Evolutionary conservation across 495 filamentous ascomycete genomes (phyloP).

Genomic region (Letharia lupina): DNA sequence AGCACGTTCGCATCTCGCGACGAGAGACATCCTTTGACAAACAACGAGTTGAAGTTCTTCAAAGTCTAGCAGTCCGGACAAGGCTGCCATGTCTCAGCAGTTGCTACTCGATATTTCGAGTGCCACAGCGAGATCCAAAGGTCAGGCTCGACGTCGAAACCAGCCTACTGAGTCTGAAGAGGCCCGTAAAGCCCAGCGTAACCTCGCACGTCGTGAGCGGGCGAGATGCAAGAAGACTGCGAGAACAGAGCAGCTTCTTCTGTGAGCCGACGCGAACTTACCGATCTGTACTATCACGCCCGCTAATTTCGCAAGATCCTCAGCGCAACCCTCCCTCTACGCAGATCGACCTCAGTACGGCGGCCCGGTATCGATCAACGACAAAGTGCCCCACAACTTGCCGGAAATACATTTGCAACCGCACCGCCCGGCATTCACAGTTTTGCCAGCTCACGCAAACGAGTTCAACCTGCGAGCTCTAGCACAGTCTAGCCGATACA

Average conservation of each 20-base stretch:
- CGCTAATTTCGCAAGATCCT: background rate
- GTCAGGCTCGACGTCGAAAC: constrained; percentile 11
- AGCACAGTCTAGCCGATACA: background rate
- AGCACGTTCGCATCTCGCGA: background rate
- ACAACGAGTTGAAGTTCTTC: background rate
- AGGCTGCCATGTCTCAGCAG: constrained; percentile 8
- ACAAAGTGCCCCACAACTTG: background rate
- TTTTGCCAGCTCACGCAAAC: background rate
- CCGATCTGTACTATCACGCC: too few relatives aligned
- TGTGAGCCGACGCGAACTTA: background rate
- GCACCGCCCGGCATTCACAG: background rate
- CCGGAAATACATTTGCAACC: background rate
- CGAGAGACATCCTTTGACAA: background rate
- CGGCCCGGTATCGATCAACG: background rate
- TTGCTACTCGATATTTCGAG: constrained; percentile 2
- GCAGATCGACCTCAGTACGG: background rate
- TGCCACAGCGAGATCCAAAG: constrained; percentile 11
- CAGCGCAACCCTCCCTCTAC: background rate
- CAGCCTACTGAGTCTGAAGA: background rate
- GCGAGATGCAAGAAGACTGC: background rate
- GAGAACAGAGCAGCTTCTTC: background rate
- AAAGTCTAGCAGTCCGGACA: background rate
- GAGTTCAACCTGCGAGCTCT: background rate
- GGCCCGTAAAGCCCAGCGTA: constrained; percentile 2
- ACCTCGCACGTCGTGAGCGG: background rate